Percentiles rank a stretch among this genome's conserved stretches.
These are phyloP conservation scores for Phalaenopsis hybrid DNA, from an alignment of 116 monocot species.

Conservation along the genomic window DNA sequence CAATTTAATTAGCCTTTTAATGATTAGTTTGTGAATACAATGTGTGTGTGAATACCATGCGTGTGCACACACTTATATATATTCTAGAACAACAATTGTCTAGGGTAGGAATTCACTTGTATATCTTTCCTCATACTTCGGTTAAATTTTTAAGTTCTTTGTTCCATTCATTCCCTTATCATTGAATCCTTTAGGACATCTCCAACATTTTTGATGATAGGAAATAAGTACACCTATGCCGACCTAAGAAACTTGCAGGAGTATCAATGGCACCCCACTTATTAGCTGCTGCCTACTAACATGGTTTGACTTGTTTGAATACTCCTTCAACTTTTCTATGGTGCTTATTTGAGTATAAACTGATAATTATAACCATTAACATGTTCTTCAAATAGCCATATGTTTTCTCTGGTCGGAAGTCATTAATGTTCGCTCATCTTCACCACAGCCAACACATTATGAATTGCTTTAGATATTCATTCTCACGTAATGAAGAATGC, in stretches of 20 bases:
- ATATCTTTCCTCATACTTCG: neutral
- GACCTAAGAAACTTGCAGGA: neutral
- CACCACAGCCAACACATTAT: neutral
- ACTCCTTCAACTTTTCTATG: neutral
- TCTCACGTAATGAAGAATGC: neutral
- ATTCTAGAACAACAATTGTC: too few relatives aligned
- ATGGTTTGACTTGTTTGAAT: neutral
- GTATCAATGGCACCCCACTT: neutral
- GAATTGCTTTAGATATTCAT: neutral
- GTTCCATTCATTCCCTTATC: neutral
- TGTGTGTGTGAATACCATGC: too few relatives aligned
- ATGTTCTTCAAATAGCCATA: neutral
- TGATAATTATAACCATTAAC: neutral
- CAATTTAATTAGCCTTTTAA: too few relatives aligned
- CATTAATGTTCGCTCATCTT: neutral
- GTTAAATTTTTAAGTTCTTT: neutral
- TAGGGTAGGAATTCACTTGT: neutral
- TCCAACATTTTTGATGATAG: neutral
- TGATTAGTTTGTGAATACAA: too few relatives aligned
- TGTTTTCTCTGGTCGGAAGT: neutral
- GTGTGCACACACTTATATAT: too few relatives aligned
- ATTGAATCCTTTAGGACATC: neutral
- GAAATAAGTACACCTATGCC: neutral
- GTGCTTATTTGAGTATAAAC: neutral
- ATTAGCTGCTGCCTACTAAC: neutral